Evolutionary conservation across 768 basidiomycete genomes (phyloP).

Genomic region (Sporobolomyces roseus): DNA sequence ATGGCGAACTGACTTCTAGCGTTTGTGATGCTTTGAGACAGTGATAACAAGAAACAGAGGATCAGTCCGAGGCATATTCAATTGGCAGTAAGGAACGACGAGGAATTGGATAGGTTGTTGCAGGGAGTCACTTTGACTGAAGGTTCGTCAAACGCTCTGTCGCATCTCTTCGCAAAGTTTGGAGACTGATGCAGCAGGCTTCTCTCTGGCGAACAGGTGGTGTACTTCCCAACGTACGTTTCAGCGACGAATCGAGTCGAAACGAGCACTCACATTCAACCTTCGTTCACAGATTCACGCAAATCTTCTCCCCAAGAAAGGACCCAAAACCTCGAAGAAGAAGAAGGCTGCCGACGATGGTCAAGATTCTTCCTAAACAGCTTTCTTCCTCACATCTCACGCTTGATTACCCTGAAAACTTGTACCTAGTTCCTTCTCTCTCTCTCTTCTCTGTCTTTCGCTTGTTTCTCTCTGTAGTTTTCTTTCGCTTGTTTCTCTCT

Average conservation of each 20-base stretch:
- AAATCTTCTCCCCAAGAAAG: background rate
- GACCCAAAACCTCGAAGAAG: constrained; percentile 2
- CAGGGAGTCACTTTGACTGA: constrained; percentile 56
- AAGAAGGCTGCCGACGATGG: background rate
- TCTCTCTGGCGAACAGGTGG: no score
- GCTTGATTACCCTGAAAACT: background rate
- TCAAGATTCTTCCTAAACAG: background rate
- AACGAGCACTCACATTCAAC: background rate
- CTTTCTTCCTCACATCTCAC: no score
- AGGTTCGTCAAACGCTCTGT: no score
- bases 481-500: background rate
- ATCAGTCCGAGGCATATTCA: constrained; percentile 74
- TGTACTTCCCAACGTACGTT: background rate
- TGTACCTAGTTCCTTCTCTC: background rate
- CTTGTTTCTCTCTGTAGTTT: background rate
- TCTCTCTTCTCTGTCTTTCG: background rate
- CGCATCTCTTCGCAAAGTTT: no score
- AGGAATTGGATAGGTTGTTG: constrained; percentile 69
- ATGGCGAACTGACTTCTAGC: no score
- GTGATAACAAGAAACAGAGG: constrained; percentile 74
- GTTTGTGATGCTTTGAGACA: no score
- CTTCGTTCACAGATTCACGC: background rate
- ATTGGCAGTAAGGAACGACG: constrained; percentile 81
- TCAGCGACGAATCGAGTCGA: background rate
- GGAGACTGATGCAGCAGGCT: no score